Percentiles rank a stretch among this genome's conserved stretches.
Evolutionary conservation across 371 early-diverging fungal species (phyloP).

Genomic region (Syncephalastrum racemosum): DNA sequence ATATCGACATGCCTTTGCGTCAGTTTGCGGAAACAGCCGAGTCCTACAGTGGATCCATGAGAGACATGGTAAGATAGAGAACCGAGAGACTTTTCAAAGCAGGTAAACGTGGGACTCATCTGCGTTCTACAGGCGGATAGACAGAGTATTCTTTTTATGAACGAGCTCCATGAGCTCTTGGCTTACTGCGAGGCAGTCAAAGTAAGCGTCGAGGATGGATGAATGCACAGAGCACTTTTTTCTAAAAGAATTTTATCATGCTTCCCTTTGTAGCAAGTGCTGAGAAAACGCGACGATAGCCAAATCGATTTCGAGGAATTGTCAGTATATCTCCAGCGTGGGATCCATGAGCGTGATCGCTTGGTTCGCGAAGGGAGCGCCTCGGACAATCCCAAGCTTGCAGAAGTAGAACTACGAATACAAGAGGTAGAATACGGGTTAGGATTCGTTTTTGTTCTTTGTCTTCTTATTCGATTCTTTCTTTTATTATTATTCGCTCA

Average conservation of each 20-base stretch:
- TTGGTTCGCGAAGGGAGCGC: conserved; percentile 25
- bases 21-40: conserved; percentile 74
- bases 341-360: conserved; percentile 61
- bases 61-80: conserved; percentile 57
- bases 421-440: background rate
- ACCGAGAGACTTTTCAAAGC: too few relatives aligned
- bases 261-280: conserved; percentile 58
- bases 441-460: background rate
- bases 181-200: conserved; percentile 86
- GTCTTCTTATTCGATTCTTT: background rate
- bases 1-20: conserved; percentile 71
- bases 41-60: conserved; percentile 62
- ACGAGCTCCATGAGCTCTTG: conserved; percentile 83
- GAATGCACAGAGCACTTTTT: background rate
- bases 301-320: conserved; percentile 92
- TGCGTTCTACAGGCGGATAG: conserved; percentile 24
- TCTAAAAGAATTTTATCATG: background rate
- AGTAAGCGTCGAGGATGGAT: conserved; percentile 38
- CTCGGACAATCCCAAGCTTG: conserved; percentile 8
- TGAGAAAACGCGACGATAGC: conserved; percentile 87
- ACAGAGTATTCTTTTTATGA: conserved; percentile 78
- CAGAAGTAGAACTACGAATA: conserved; percentile 5
- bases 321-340: conserved; percentile 68
- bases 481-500: background rate
- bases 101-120: background rate